phyloP scores from a whole-genome alignment of 768 basidiomycete species.

The Scleroderma bovista region DNA sequence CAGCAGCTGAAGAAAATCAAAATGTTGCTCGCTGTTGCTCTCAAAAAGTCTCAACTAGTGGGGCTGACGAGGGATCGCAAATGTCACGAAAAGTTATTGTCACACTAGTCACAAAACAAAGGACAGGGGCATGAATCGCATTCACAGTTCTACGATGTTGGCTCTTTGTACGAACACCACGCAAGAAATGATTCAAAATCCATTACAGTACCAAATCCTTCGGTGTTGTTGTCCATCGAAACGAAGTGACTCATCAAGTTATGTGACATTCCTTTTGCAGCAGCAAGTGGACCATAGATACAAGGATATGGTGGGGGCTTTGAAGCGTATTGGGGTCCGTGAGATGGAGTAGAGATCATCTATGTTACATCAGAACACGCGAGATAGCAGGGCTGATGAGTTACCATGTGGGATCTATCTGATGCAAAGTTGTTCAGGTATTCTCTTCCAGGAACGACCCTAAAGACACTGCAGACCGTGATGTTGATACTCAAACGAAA shows the following conservation, averaged over 20 bases:
- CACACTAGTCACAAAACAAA: conserved; percentile 14
- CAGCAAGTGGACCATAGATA: conserved; percentile 42
- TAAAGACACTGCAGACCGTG: conserved; percentile 45
- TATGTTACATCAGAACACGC: conserved; percentile 3
- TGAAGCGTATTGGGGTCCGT: conserved; percentile 31
- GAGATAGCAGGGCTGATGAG: conserved; percentile 4
- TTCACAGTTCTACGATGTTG: background rate
- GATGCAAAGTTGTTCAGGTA: conserved; percentile 64
- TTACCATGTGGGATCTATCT: conserved; percentile 73
- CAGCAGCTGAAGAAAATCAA: background rate
- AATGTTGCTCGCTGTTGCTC: background rate
- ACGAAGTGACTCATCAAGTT: conserved; percentile 62
- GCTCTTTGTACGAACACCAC: conserved; percentile 17
- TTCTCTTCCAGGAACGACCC: conserved; percentile 47
- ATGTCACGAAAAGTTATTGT: conserved; percentile 15
- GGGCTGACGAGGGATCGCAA: conserved; percentile 5
- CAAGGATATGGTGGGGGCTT: conserved; percentile 46
- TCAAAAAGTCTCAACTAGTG: background rate
- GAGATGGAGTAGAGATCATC: conserved; percentile 5
- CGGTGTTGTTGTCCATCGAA: conserved; percentile 34
- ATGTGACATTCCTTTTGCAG: conserved; percentile 33
- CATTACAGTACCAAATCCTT: conserved; percentile 39
- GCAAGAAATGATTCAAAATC: conserved; percentile 18
- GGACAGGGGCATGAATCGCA: background rate
- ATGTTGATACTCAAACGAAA: background rate